Percentiles rank a stretch among this genome's conserved stretches.
Conservation (phyloP, 2,329 filamentous ascomycete species). For the Coccinonectria pachysandricola region DNA sequence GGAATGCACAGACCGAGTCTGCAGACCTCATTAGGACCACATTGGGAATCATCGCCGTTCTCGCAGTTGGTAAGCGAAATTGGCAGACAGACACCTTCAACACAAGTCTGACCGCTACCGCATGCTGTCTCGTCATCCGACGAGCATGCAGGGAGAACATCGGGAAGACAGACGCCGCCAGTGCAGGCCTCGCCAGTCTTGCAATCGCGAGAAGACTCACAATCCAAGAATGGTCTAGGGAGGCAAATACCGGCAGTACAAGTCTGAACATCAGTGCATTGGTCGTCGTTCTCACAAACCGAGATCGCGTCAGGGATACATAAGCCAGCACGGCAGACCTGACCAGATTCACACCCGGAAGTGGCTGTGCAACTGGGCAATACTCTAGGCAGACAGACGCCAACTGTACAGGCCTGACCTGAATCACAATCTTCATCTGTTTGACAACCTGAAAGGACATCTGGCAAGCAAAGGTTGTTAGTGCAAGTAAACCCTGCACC, state of each 20-base stretch:
- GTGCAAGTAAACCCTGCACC: neutral
- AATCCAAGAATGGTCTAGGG: slow-evolving; percentile 2
- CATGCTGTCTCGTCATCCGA: slow-evolving; percentile 3
- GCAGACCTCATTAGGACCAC: neutral
- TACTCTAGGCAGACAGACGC: neutral
- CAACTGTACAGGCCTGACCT: neutral
- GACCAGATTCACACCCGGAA: neutral
- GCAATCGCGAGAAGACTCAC: slow-evolving; percentile 1
- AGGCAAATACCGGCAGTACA: slow-evolving; percentile 4
- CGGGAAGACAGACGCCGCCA: slow-evolving; percentile 1
- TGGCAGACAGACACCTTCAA: slow-evolving; percentile 4
- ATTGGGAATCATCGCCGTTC: neutral
- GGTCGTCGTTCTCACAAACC: neutral
- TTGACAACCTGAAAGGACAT: neutral
- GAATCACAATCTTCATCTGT: neutral
- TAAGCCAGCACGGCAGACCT: neutral
- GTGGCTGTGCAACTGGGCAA: neutral
- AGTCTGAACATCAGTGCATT: neutral
- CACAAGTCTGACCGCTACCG: slow-evolving; percentile 1
- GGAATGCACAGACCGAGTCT: slow-evolving; percentile 3
- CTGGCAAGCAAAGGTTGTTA: neutral
- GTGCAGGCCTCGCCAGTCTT: slow-evolving; percentile 1
- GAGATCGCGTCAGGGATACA: neutral
- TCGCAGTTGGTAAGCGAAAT: neutral
- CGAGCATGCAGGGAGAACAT: slow-evolving; percentile 2